Evolutionary conservation across 169 alveolate species (phyloP), one percentile per base, ranked within the genome.

Genomic region (Perkinsus chesapeaki): DNA sequence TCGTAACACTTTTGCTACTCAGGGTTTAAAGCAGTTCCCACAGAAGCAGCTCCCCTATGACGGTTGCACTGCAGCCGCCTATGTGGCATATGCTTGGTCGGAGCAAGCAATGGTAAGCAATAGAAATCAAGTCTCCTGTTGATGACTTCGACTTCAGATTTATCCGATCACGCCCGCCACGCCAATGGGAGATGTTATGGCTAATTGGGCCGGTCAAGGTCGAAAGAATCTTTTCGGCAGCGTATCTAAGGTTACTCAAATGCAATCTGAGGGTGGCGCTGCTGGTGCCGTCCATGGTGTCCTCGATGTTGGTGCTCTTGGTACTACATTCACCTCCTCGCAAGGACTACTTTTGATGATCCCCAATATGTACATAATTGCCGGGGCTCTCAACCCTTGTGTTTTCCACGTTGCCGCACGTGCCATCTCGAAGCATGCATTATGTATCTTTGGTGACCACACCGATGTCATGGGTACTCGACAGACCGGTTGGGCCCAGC

Each of bases 201-300:
- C 94, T 91, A 93, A 94, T 91, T 95, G 96, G 96, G 95, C 95
- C 91, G 60, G 94, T 48, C 91, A 91, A 37, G 96, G 96, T n/a
- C 93, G 93, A 43, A 39, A 91, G 73, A 95, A 95, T 91, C 93
- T 95, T 92, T 95, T 91, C 48, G 96, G 95, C n/a, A 96, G 94
- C 60, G 95, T 92, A 72, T 93, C 94, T 37, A 93, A 95, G 3
- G 96, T 94, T 48, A 94, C 94, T 48, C 96, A 95, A 94, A 95
- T 95, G 97, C 97, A 95, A 48, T 93, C 95, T 43, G 97, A 95
- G 34, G 95, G 94, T 48, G 97, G 97, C 31, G 95, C 97, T 5
- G 97, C 97, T 12, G 97, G 97, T 0, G 97, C 96, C 23, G 91
- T 95, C 43, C 97, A 95, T 73, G 97, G 97, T 36, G 92, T 95